Conservation (phyloP, 2,329 filamentous ascomycete genomes). For the Aspergillus sp. region DNA sequence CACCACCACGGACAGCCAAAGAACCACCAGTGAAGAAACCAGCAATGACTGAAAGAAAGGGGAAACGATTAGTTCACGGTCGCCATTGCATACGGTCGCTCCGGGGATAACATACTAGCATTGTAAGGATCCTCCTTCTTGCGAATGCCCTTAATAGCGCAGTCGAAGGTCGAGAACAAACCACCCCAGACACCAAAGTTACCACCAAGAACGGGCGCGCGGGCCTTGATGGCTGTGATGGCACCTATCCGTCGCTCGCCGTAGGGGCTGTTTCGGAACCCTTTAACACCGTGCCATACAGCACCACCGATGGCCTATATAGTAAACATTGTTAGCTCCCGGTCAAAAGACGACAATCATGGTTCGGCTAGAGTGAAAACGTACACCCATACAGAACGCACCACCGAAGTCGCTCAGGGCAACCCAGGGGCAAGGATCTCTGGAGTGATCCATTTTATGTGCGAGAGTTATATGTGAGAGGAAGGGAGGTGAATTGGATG, state of each 20-base stretch:
- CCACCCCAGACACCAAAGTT: conserved; percentile 99
- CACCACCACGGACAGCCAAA: conserved; percentile 86
- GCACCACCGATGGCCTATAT: conserved; percentile 70
- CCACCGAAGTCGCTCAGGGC: conserved; percentile 96
- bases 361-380: conserved; percentile 34
- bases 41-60: conserved; percentile 65
- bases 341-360: not conserved
- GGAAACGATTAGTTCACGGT: not conserved
- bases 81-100: not conserved
- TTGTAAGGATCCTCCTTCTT: conserved; percentile 99
- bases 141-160: conserved; percentile 87
- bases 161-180: conserved; percentile 93
- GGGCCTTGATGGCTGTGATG: conserved; percentile 95
- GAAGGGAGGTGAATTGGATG: not conserved
- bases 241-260: conserved; percentile 95
- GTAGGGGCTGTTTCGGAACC: conserved; percentile 83
- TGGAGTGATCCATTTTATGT: conserved; percentile 79
- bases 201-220: conserved; percentile 90
- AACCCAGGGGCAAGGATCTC: conserved; percentile 96
- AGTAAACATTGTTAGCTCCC: conserved; percentile 24
- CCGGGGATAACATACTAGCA: conserved; percentile 60
- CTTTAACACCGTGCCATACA: conserved; percentile 97
- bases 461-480: conserved; percentile 4
- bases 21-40: conserved; percentile 96
- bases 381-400: conserved; percentile 93